These are phyloP conservation scores for Stropharia rugosoannulata DNA, from an alignment of 768 basidiomycete genomes.

Conservation along the genomic window DNA sequence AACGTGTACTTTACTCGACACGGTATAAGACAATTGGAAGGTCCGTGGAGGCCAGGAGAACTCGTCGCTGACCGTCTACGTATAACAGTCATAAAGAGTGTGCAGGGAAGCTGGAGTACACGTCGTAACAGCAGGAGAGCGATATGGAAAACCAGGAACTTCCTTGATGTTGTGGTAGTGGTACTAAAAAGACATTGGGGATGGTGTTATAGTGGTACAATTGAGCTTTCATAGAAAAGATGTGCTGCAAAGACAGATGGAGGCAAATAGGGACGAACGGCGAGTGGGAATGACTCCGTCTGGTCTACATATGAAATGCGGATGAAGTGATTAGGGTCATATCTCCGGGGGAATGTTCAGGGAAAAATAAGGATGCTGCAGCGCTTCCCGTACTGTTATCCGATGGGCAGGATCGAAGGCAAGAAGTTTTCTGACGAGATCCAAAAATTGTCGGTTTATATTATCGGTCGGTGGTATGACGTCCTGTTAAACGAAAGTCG, in stretches of 20 bases:
- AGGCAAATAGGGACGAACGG: constrained; percentile 15
- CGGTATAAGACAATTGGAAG: constrained; percentile 2
- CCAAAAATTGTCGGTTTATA: constrained; percentile 78
- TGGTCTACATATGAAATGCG: constrained; percentile 15
- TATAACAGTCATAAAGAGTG: constrained; percentile 4
- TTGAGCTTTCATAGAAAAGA: constrained; percentile 24
- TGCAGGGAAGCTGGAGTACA: constrained; percentile 12
- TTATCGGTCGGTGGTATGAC: constrained; percentile 79
- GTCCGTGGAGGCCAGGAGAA: neutral
- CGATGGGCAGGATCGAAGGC: constrained; percentile 89
- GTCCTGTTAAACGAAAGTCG: constrained; percentile 47
- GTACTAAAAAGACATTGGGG: constrained; percentile 25
- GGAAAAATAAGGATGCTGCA: constrained; percentile 85
- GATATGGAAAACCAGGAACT: constrained; percentile 22
- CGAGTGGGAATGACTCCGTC: neutral
- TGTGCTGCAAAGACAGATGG: constrained; percentile 21
- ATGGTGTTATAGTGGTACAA: constrained; percentile 25
- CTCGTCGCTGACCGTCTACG: constrained; percentile 1
- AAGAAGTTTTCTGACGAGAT: constrained; percentile 84
- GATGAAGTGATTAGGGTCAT: constrained; percentile 31
- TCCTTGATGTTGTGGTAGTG: constrained; percentile 21
- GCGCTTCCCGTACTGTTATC: constrained; percentile 84
- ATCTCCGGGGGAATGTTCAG: constrained; percentile 67
- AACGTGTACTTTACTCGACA: constrained; percentile 11
- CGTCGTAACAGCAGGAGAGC: constrained; percentile 19